Percentiles rank a stretch among this genome's conserved stretches.
phyloP scores from a whole-genome alignment of 2,329 filamentous ascomycete species.

The Trichoderma harzianum region DNA sequence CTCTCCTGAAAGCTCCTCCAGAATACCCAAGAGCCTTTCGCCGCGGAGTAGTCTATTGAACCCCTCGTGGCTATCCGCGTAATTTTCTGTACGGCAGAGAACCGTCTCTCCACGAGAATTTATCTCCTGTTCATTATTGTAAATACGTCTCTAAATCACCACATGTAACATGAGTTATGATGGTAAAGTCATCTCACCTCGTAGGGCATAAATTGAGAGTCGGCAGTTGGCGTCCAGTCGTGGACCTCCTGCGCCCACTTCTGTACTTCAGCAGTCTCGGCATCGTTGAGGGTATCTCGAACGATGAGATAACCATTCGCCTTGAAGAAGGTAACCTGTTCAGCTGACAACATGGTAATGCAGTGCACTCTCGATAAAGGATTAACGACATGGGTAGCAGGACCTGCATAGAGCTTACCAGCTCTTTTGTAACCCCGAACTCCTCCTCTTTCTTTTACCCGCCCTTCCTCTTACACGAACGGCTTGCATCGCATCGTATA shows the following conservation, averaged over 20 bases:
- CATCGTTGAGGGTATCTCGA: not conserved
- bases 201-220: slow-evolving; percentile 7
- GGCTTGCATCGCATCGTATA: not conserved
- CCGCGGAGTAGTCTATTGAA: not conserved
- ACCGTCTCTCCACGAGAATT: not conserved
- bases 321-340: not conserved
- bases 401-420: not conserved
- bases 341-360: not conserved
- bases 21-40: not conserved
- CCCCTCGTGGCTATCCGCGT: not conserved
- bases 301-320: not conserved
- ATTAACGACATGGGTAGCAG: not conserved
- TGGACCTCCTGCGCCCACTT: slow-evolving; percentile 7
- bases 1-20: not conserved
- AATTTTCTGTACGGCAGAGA: not conserved
- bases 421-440: not conserved
- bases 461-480: not conserved
- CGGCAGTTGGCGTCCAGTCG: not conserved
- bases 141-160: not conserved
- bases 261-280: not conserved
- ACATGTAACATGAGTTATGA: not conserved
- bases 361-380: not conserved
- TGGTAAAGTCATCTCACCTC: not conserved
- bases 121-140: not conserved
- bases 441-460: not conserved